Base-by-base conservation (phyloP, 1,284 basidiomycete species). In the Malassezia obtusa region DNA sequence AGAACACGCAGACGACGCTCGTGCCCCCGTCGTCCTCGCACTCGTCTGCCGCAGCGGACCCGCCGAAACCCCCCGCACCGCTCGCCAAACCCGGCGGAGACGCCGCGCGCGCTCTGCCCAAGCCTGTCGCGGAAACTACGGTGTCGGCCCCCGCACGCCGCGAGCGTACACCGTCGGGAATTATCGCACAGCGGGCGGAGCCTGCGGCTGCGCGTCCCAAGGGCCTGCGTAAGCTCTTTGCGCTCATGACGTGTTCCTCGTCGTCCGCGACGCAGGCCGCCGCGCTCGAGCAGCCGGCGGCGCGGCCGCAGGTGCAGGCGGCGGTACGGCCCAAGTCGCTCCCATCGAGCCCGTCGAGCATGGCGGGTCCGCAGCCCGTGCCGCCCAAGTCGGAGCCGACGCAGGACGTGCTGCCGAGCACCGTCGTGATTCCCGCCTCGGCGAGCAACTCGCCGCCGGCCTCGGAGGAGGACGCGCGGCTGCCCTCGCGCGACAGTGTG, bases 221-320 rank as follows among this genome's bases (percentile, higher is more conserved):
- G 12, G 50, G 50, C 9, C 21, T 52, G 8, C 33, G 28, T 3
- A 47, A 44, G 19, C 21, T 46, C 2, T 19, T 52, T n/a, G 50
- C 50, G 12, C 32, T 52, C 45, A 40, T 52, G 37, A 52, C 44
- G 7, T 52, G 50, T n/a, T 39, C 45, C 12, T 28, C 38, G 14
- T 15, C 12, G 15, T 51, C 49, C 3, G 25, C 49, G 4, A 51
- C 49, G 14, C 14, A 33, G 14, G 49, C 26, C 2, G 38, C 41
- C 14, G 49, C 49, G 7, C 15, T 33, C 9, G 49, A 50, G 14
- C 17, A 26, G 40, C 9, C 40, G 1, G 6, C 24, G 30, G 17
- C 38, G 5, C 12, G 17, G 15, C 15, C 38, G n/a, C n/a, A n/a
- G n/a, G n/a, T n/a, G n/a, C n/a, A n/a, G n/a, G n/a, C n/a, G n/a